Percentiles rank a stretch among this genome's conserved stretches.
These are phyloP conservation scores for Camelina laxa DNA, from an alignment of 345 rosid species.

Conservation along the genomic window DNA sequence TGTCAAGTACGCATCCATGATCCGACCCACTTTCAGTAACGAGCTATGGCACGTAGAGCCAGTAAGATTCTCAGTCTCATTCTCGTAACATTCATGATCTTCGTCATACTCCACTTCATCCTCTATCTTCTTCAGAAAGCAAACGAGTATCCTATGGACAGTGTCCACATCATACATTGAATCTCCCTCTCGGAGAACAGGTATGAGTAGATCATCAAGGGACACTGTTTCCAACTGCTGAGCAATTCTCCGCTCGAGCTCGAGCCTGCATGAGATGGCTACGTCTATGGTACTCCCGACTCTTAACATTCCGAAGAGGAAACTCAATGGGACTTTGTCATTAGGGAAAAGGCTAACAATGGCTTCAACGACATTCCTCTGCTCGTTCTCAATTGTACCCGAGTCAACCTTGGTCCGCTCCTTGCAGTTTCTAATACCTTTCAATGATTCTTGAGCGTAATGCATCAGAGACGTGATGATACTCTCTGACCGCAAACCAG, in stretches of 20 bases:
- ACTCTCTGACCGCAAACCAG: slow-evolving; percentile 65
- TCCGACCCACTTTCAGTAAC: slow-evolving; percentile 76
- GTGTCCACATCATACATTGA: slow-evolving; percentile 79
- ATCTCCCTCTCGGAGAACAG: slow-evolving; percentile 63
- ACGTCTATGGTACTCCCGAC: slow-evolving; percentile 63
- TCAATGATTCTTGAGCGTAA: slow-evolving; percentile 73
- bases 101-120: slow-evolving; percentile 56
- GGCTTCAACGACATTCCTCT: slow-evolving; percentile 66
- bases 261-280: slow-evolving; percentile 57
- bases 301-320: slow-evolving; percentile 82
- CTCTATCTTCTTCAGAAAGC: slow-evolving; percentile 67
- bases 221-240: slow-evolving; percentile 65
- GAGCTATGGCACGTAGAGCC: slow-evolving; percentile 62
- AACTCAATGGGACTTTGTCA: slow-evolving; percentile 65
- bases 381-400: slow-evolving; percentile 43
- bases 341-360: slow-evolving; percentile 68
- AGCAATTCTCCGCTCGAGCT: slow-evolving; percentile 72
- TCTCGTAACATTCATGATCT: slow-evolving; percentile 3
- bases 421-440: slow-evolving; percentile 58
- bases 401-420: slow-evolving; percentile 46
- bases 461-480: slow-evolving; percentile 72
- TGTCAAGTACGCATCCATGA: slow-evolving; percentile 78
- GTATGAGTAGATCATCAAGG: slow-evolving; percentile 85
- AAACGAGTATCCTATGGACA: slow-evolving; percentile 65
- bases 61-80: slow-evolving; percentile 20